Evolutionary conservation across 1,284 basidiomycete species (phyloP).

Genomic region (Boletellus deceptivus): DNA sequence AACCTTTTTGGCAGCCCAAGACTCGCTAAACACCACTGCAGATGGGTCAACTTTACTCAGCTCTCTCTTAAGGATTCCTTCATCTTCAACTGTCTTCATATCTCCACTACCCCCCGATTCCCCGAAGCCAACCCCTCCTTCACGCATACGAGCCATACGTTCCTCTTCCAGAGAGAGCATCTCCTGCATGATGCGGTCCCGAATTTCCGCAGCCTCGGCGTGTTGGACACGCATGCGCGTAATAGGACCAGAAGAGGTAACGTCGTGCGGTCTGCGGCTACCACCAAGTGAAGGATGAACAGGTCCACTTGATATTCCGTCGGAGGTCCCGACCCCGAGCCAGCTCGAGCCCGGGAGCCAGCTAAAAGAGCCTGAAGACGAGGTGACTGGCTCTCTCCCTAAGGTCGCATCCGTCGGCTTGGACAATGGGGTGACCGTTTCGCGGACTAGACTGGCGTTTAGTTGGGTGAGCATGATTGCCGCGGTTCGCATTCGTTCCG

Average conservation of each 20-base stretch:
- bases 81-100: slow-evolving; percentile 80
- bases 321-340: slow-evolving; percentile 41
- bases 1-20: slow-evolving; percentile 93
- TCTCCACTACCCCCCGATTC: slow-evolving; percentile 37
- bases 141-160: slow-evolving; percentile 91
- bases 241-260: slow-evolving; percentile 28
- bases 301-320: slow-evolving; percentile 26
- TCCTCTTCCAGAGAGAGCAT: slow-evolving; percentile 98
- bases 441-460: slow-evolving; percentile 76
- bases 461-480: slow-evolving; percentile 98
- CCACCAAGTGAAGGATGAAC: slow-evolving; percentile 34
- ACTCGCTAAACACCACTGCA: slow-evolving; percentile 92
- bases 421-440: slow-evolving; percentile 39
- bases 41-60: slow-evolving; percentile 97
- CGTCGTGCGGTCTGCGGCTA: slow-evolving; percentile 24
- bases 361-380: slow-evolving; percentile 39
- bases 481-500: slow-evolving; percentile 96
- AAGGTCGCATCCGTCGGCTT: slow-evolving; percentile 26
- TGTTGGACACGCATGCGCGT: slow-evolving; percentile 68
- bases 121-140: slow-evolving; percentile 55
- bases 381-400: slow-evolving; percentile 11
- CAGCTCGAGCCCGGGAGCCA: slow-evolving; percentile 70
- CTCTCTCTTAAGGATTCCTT: slow-evolving; percentile 88
- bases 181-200: slow-evolving; percentile 97
- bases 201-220: slow-evolving; percentile 85